phyloP scores from a whole-genome alignment of 352 stramenopile genomes.

The Globisporangium echinulatum region DNA sequence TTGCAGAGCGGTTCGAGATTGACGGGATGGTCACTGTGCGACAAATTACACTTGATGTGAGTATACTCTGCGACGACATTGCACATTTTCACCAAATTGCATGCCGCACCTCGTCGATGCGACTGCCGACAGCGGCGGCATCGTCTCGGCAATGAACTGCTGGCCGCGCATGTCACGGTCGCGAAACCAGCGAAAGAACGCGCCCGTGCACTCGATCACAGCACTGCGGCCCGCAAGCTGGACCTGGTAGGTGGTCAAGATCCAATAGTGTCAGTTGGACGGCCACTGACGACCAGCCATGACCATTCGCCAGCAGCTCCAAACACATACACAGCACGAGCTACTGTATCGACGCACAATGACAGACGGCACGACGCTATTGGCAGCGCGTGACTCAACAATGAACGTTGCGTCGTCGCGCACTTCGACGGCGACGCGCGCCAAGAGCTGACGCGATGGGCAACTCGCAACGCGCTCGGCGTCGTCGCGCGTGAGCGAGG shows the following conservation, averaged over 20 bases:
- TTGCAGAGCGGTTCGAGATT: constrained; percentile 8
- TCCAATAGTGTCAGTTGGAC: too few species aligned
- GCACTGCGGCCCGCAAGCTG: background rate
- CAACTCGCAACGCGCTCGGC: constrained; percentile 34
- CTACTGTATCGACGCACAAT: constrained; percentile 1
- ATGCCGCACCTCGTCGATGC: background rate
- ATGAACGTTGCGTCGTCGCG: constrained; percentile 20
- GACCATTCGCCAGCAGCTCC: background rate
- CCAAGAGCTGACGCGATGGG: constrained; percentile 31
- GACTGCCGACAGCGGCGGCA: constrained; percentile 20
- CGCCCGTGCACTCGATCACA: constrained; percentile 21
- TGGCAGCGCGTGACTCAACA: background rate
- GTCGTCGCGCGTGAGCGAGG: constrained; percentile 11
- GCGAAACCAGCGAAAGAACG: constrained; percentile 48
- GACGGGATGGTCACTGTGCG: too few species aligned
- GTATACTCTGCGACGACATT: background rate
- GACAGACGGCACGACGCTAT: too few species aligned
- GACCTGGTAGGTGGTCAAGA: constrained; percentile 1
- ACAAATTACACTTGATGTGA: background rate
- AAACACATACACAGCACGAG: background rate
- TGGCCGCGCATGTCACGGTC: constrained; percentile 21
- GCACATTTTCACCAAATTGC: background rate
- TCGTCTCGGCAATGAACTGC: constrained; percentile 59
- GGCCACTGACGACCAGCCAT: background rate
- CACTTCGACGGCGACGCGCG: constrained; percentile 30